Evolutionary conservation across 331 rosid genomes (phyloP), one percentile per base, ranked within the genome.

Genomic region (Quercus tomentella): DNA sequence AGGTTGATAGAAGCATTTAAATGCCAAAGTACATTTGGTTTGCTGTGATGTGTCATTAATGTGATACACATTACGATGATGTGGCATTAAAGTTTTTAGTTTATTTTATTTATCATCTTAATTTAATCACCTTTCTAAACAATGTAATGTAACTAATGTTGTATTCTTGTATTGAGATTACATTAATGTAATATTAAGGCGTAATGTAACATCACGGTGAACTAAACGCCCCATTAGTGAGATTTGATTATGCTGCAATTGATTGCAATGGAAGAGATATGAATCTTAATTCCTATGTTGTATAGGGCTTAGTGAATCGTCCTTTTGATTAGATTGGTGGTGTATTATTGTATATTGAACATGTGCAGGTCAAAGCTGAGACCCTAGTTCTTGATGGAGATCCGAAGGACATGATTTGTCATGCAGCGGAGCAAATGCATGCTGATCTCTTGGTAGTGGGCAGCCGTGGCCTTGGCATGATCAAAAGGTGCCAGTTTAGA

Each of bases 321-420:
- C 5, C 10, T 28, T 20, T 17, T 26, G 45, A 41, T 41, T 41
- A 60, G 30, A 60, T 23, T 60, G 18, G 54, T 60, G 66, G 12
- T 7, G 51, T 15, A 18, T 26, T 41, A 41, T 67, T 33, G 51
- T 45, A 33, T 20, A 20, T 4, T 4, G 4, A 67, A 33, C 52
- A 11, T 22, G 6, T 70, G 86, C 79, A 91, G 94, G 70, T 88
- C 76, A 88, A 88, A 81, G 85, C 91, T 21, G 90, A 91, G 62
- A 86, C 87, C 57, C 28, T 91, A 0, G 56, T 80, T 61, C 76
- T 88, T 18, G 81, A 74, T 43, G 94, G 94, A 56, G 94, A 91
- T 14, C 77, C 97, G 35, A 91, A 92, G 76, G 92, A 91, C 74
- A 83, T 79, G 87, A 91, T 91, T 10, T 89, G 97, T 73, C 81